Evolutionary conservation across 2,329 filamentous ascomycete genomes (phyloP), one percentile per base, ranked within the genome.

Genomic region (Arthrobotrys pseudoclavata): DNA sequence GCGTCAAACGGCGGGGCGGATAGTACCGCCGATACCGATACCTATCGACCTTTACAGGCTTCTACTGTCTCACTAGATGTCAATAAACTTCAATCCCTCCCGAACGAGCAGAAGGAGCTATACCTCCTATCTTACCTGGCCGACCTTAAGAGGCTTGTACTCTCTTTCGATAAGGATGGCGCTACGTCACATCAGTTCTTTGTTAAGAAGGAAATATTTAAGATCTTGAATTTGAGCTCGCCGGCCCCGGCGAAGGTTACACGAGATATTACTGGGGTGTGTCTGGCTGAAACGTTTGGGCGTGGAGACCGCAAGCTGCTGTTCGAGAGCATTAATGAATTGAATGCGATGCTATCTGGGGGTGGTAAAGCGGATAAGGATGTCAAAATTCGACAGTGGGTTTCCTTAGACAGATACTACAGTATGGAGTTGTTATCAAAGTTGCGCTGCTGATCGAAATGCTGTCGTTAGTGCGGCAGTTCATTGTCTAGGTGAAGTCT

Each of bases 101-200:
- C 95, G 50, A 90, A 92, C 67, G 96, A 99, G 85, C 96, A 99
- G 84, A 96, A 99, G 85, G 94, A 97, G 82, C 89, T 99, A 12
- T 96, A 96, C 84, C 88, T 99, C 79, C 87, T 99, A 76, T 96
- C 91, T 26, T 97, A 96, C 83, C 91, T 94, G 40, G 91, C 94
- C 29, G 89, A 91, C 77, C 87, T 99, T 69, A 91, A 90, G 79
- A 91, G 91, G 81, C 92, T 97, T 87, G 92, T 97, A 52, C 87
- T 90, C 67, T 86, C 86, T 15, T 88, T 98, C 55, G 88, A 90
- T 66, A 87, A 90, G 79, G 93, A 97, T 81, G 92, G 92, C 82
- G 92, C 94, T 80, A 95, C 92, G 22, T 89, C 92, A 12, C 92
- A 97, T 85, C 96, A 99, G 84, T 90, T 94, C 81, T 92, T 93